Evolutionary conservation across 1,284 basidiomycete genomes (phyloP), one percentile per base, ranked within the genome.

Genomic region (Mycosarcoma maydis): DNA sequence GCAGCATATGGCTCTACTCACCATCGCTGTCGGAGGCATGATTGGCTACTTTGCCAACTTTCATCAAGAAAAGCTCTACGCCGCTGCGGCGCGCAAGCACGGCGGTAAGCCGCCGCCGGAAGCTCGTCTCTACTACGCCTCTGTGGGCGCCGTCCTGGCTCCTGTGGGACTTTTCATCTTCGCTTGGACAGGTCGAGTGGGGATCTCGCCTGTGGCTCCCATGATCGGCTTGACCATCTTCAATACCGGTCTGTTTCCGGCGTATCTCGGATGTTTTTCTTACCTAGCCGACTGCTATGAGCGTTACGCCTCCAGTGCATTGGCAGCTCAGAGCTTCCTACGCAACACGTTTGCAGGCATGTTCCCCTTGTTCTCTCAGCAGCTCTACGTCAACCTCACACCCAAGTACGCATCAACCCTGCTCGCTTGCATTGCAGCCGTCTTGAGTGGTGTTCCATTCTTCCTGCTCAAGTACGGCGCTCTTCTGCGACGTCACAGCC

Each of bases 21-120:
- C 60, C 41, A 65, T 75, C 20, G 72, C 62, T 9, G 62, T 75
- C 6, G 75, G 76, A 19, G 75, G 70, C 49, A 26, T 34, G 38
- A 71, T 92, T 34, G 92, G 90, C 0, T 89, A 90, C 34, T 73
- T 90, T 22, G 88, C 88, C 36, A 90, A 92, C 80, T 56, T 80
- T 44, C 55, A 82, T 77, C 75, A 77, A 36, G 75, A 75, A 17
- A 53, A 64, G 37, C 54, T 76, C 14, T 77, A 76, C 29, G 68
- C 64, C 2, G 43, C 51, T 13, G 34, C 65, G 3, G 62, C 62
- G 11, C 36, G 47, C 30, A 57, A 49, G 38, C 72, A 82, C n/a
- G 70, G 76, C 2, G 83, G 84, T 6, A 76, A 80, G 23, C 82
- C 84, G 0, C 74, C 79, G 0, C 84, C 85, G 4, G 85, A 85